phyloP scores from a whole-genome alignment of 1,139 yeast genomes.

The Scheffersomyces stambukii region DNA sequence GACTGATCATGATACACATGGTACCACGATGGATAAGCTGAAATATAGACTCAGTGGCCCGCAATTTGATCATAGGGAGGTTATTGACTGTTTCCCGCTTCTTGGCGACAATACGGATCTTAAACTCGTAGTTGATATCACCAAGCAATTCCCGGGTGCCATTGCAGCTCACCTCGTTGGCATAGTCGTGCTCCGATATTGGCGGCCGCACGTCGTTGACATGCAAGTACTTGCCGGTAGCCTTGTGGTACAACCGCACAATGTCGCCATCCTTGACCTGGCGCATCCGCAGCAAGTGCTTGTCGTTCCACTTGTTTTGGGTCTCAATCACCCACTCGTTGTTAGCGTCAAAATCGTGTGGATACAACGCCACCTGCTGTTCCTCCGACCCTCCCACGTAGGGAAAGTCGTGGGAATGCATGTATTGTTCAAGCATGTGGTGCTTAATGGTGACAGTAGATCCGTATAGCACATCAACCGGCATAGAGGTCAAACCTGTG shows the following conservation, averaged over 20 bases:
- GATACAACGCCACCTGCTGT: slow-evolving; percentile 68
- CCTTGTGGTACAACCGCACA: slow-evolving; percentile 58
- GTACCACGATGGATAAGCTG: slow-evolving; percentile 58
- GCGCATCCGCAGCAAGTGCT: slow-evolving; percentile 24
- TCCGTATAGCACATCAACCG: slow-evolving; percentile 58
- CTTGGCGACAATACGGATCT: slow-evolving; percentile 30
- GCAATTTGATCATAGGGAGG: slow-evolving; percentile 36
- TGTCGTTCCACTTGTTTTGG: slow-evolving; percentile 24
- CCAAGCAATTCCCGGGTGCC: slow-evolving; percentile 49
- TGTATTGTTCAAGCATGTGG: slow-evolving; percentile 53
- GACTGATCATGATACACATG: slow-evolving; percentile 59
- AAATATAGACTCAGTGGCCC: slow-evolving; percentile 54
- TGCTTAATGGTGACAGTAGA: slow-evolving; percentile 67
- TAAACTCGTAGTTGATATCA: slow-evolving; percentile 52
- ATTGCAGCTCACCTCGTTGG: slow-evolving; percentile 65
- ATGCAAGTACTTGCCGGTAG: slow-evolving; percentile 56
- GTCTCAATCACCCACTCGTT: slow-evolving; percentile 69
- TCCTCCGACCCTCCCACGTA: slow-evolving; percentile 55
- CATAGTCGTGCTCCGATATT: slow-evolving; percentile 74
- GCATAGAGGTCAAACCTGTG: slow-evolving; percentile 31
- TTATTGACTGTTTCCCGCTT: slow-evolving; percentile 25
- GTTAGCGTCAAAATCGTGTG: slow-evolving; percentile 45
- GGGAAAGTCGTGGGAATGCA: slow-evolving; percentile 59
- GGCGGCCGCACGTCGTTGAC: slow-evolving; percentile 67
- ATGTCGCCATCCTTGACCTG: slow-evolving; percentile 47